These are phyloP conservation scores for Nemania abortiva DNA, from an alignment of 2,329 filamentous ascomycete genomes.

Conservation along the genomic window DNA sequence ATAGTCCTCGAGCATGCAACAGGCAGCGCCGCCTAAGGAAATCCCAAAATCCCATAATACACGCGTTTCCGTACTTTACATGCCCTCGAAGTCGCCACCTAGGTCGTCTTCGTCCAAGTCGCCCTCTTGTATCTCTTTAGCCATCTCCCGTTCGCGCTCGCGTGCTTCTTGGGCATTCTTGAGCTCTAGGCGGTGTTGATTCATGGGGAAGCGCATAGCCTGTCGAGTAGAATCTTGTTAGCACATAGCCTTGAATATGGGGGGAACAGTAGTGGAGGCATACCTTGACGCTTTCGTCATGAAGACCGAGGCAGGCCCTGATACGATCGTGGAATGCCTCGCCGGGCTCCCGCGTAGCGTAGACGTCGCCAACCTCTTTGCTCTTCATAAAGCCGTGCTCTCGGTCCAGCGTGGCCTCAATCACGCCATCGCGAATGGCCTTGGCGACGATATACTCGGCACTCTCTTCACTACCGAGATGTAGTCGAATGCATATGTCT, in stretches of 20 bases:
- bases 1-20: conserved; percentile 25
- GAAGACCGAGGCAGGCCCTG: conserved; percentile 86
- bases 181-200: conserved; percentile 95
- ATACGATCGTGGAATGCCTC: conserved; percentile 99
- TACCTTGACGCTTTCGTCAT: conserved; percentile 99
- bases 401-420: conserved; percentile 93
- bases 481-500: conserved; percentile 95
- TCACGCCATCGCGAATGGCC: conserved; percentile 96
- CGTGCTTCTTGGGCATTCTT: conserved; percentile 99
- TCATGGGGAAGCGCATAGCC: conserved; percentile 99
- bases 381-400: conserved; percentile 99
- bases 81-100: conserved; percentile 94
- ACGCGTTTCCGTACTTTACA: conserved; percentile 66
- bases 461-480: conserved; percentile 94
- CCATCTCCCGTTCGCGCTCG: conserved; percentile 94
- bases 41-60: conserved; percentile 47
- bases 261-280: conserved; percentile 44
- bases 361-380: conserved; percentile 95
- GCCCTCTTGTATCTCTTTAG: conserved; percentile 98
- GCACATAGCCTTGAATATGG: conserved; percentile 23
- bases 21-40: conserved; percentile 33
- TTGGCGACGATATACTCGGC: conserved; percentile 99
- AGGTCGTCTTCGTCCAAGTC: conserved; percentile 97
- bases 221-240: conserved; percentile 55
- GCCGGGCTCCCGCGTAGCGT: conserved; percentile 93